phyloP scores from a whole-genome alignment of 495 filamentous ascomycete species.

The Tuber microsphaerosporum region DNA sequence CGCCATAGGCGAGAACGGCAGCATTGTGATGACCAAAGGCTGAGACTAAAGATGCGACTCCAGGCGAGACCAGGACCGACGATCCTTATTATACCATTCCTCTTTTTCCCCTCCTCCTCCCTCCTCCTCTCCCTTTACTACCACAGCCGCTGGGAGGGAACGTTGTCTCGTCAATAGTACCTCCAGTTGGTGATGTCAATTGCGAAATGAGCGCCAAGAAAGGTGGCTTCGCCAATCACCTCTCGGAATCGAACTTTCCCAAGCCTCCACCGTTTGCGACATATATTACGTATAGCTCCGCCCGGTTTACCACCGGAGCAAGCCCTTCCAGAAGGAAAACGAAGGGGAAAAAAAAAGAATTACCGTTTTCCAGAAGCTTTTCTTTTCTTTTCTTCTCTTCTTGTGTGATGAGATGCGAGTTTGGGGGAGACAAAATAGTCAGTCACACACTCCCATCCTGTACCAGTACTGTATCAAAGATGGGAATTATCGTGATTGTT shows the following conservation, averaged over 20 bases:
- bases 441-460: background rate
- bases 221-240: background rate
- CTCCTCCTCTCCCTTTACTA: background rate
- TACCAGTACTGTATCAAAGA: background rate
- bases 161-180: background rate
- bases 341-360: background rate
- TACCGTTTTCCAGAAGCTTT: background rate
- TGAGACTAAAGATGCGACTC: background rate
- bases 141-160: background rate
- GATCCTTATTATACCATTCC: background rate
- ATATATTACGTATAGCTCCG: background rate
- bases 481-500: background rate
- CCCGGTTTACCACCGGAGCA: background rate
- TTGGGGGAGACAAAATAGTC: background rate
- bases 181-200: background rate
- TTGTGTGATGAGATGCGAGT: background rate
- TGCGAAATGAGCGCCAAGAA: background rate
- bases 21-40: background rate
- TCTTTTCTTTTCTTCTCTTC: background rate
- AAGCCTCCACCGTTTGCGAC: background rate
- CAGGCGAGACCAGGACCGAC: background rate
- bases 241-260: background rate
- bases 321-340: conserved; percentile 2
- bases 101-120: background rate
- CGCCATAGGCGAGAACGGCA: background rate